Conservation (phyloP, 2,329 filamentous ascomycete genomes). For the Fusarium multiceps region DNA sequence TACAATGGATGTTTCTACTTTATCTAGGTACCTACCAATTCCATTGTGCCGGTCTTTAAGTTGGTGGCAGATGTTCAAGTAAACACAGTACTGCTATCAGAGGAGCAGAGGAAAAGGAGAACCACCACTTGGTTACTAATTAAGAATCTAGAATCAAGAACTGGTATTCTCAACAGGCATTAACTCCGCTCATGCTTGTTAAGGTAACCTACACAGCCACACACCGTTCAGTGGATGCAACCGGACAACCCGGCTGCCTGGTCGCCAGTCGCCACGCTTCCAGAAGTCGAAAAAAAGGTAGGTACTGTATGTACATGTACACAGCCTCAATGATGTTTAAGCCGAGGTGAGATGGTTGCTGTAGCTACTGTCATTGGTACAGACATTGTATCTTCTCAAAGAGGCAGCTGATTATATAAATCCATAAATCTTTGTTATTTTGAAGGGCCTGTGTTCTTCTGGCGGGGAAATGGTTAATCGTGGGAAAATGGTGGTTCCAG, state of each 20-base stretch:
- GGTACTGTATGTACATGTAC: neutral
- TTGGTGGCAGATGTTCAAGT: neutral
- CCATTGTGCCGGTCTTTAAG: neutral
- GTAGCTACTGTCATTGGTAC: neutral
- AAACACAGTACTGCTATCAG: neutral
- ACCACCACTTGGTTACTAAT: no score
- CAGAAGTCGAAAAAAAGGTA: conserved; percentile 20
- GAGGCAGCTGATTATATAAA: conserved; percentile 26
- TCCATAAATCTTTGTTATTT: neutral
- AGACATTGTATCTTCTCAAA: conserved; percentile 13
- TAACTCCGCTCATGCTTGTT: neutral
- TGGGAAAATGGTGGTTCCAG: neutral
- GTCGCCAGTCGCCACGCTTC: conserved; percentile 12
- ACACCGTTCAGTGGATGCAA: conserved; percentile 8
- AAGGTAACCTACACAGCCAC: conserved; percentile 24
- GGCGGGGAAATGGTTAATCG: neutral
- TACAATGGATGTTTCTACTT: neutral
- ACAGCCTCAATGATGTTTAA: conserved; percentile 14
- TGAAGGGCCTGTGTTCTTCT: neutral
- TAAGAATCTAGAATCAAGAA: neutral
- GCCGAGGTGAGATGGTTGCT: conserved; percentile 6
- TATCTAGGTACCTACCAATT: neutral
- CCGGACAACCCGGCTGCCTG: neutral
- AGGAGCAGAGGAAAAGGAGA: neutral
- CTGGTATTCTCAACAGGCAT: neutral